Evolutionary conservation across 345 rosid species (phyloP).

Genomic region (Carallia pectinifolia): DNA sequence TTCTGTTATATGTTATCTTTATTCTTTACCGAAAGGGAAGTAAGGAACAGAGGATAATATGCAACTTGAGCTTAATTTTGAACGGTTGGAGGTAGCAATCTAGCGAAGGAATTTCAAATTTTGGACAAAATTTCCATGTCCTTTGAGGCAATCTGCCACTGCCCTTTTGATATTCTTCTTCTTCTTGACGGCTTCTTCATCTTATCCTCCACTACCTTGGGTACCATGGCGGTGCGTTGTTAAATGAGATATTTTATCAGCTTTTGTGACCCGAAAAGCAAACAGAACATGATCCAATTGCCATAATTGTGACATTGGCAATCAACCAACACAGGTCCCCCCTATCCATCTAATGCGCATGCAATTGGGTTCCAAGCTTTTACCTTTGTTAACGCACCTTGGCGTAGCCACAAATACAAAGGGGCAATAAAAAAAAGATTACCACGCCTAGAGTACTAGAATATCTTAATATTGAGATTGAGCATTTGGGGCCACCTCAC

Average conservation of each 20-base stretch:
- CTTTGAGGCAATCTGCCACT: too few species aligned
- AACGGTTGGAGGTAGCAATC: too few species aligned
- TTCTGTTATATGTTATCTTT: too few species aligned
- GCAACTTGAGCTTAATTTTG: too few species aligned
- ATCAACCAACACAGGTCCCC: not conserved
- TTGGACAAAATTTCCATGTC: too few species aligned
- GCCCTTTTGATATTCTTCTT: too few species aligned
- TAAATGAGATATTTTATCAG: not conserved
- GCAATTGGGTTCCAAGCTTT: not conserved
- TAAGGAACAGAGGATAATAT: too few species aligned
- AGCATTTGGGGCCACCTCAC: constrained; percentile 33
- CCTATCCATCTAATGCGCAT: not conserved
- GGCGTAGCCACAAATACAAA: not conserved
- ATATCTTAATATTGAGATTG: not conserved
- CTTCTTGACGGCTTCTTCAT: too few species aligned
- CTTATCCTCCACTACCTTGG: not conserved
- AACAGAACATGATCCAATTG: not conserved
- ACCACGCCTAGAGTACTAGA: not conserved
- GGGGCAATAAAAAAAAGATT: not conserved
- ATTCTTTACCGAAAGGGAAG: too few species aligned
- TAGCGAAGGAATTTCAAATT: too few species aligned
- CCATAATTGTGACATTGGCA: constrained; percentile 5
- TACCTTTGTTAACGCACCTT: not conserved
- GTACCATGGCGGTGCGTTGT: not conserved
- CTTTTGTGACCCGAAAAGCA: constrained; percentile 2